Percentiles rank a stretch among this genome's conserved stretches.
Conservation (phyloP, 768 basidiomycete genomes). For the Termitomyces bulborhizus region DNA sequence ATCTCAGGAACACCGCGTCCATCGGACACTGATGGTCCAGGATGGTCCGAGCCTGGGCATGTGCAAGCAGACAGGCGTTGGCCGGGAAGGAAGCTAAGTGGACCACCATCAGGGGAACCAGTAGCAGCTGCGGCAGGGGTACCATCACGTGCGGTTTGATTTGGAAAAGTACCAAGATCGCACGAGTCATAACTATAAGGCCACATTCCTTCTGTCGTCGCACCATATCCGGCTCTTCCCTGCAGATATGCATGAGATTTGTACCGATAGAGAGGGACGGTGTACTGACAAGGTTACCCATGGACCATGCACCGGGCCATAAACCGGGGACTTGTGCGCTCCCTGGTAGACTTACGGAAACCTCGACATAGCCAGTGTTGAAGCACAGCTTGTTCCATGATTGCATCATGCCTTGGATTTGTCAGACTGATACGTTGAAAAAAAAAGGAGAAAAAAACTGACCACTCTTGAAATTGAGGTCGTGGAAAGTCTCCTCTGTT, state of each 20-base stretch:
- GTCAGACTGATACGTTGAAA: neutral
- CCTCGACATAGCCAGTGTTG: conserved; percentile 87
- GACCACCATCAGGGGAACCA: conserved; percentile 39
- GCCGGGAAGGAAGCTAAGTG: conserved; percentile 77
- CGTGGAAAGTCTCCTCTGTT: conserved; percentile 59
- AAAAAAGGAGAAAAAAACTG: conserved; percentile 26
- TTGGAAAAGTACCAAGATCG: conserved; percentile 81
- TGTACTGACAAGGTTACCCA: conserved; percentile 60
- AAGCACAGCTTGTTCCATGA: conserved; percentile 96
- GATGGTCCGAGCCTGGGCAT: conserved; percentile 81
- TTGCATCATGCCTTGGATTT: conserved; percentile 54
- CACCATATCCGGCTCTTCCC: conserved; percentile 88
- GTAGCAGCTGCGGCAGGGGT: conserved; percentile 54
- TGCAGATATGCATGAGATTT: conserved; percentile 6
- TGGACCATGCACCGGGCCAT: conserved; percentile 83
- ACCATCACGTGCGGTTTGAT: conserved; percentile 62
- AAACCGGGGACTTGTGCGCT: conserved; percentile 54
- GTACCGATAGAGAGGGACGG: neutral
- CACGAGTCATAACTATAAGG: conserved; percentile 84
- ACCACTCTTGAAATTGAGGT: conserved; percentile 83
- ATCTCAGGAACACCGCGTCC: conserved; percentile 91
- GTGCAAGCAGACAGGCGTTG: conserved; percentile 87
- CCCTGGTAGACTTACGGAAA: conserved; percentile 72
- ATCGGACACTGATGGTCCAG: conserved; percentile 62
- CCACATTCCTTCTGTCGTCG: conserved; percentile 82